Evolutionary conservation across 768 basidiomycete genomes (phyloP).

Genomic region (Russula dissimulans): DNA sequence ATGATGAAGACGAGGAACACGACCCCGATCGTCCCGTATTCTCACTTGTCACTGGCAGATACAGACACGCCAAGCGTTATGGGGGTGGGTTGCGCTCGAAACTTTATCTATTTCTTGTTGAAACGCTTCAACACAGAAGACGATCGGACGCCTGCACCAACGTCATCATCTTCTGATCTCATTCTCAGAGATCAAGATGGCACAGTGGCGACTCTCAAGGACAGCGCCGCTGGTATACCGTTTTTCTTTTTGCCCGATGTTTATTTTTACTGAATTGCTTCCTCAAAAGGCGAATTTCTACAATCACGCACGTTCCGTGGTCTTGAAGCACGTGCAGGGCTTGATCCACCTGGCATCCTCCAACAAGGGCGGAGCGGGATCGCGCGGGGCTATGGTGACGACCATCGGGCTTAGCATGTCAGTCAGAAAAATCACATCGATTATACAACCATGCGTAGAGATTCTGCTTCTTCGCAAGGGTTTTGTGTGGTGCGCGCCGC

Average conservation of each 20-base stretch:
- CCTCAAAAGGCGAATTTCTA: slow-evolving; percentile 52
- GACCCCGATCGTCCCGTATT: slow-evolving; percentile 73
- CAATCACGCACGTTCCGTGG: slow-evolving; percentile 70
- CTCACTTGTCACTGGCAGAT: slow-evolving; percentile 79
- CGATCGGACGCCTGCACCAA: slow-evolving; percentile 10
- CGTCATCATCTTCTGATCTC: slow-evolving; percentile 34
- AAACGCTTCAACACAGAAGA: slow-evolving; percentile 1
- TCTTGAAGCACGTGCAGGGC: slow-evolving; percentile 64
- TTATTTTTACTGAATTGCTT: not conserved
- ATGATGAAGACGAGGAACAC: slow-evolving; percentile 31
- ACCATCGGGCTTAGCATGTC: slow-evolving; percentile 19
- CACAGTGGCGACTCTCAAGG: slow-evolving; percentile 42
- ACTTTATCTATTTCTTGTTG: not conserved
- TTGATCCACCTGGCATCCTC: slow-evolving; percentile 70
- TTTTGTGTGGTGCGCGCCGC: too few relatives aligned
- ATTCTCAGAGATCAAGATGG: slow-evolving; percentile 53
- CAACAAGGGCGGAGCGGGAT: slow-evolving; percentile 89
- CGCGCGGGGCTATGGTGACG: slow-evolving; percentile 75
- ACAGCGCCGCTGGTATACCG: slow-evolving; percentile 63
- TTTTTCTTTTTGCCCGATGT: not conserved
- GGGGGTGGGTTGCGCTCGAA: slow-evolving; percentile 28
- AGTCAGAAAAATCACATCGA: not conserved
- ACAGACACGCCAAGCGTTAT: slow-evolving; percentile 68
- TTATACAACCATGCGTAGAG: too few relatives aligned
- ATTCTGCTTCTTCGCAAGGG: too few relatives aligned